Conservation (phyloP, 805 yeast species). For the Ogataea angusta region DNA sequence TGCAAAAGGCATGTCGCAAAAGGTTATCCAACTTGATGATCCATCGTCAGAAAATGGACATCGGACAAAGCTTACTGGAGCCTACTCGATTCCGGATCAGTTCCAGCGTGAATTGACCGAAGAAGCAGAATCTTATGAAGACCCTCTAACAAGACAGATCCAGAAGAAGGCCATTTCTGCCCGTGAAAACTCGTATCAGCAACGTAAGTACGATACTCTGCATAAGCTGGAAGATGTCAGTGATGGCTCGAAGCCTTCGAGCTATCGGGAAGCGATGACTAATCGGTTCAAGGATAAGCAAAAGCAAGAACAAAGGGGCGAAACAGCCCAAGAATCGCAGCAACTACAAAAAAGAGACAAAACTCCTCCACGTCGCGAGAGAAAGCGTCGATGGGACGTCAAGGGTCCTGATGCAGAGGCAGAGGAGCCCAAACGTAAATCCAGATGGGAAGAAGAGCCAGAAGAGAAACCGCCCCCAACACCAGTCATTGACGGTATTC, state of each 20-base stretch:
- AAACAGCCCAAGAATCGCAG: slow-evolving; percentile 23
- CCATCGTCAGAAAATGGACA: not conserved
- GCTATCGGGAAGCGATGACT: slow-evolving; percentile 43
- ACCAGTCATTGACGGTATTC: slow-evolving; percentile 34
- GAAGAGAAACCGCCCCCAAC: not conserved
- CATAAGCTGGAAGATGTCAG: slow-evolving; percentile 10
- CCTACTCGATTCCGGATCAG: slow-evolving; percentile 25
- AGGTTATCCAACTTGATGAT: slow-evolving; percentile 6
- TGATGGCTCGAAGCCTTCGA: slow-evolving; percentile 14
- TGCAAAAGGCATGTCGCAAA: slow-evolving; percentile 3
- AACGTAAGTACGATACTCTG: slow-evolving; percentile 28
- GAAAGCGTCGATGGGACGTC: slow-evolving; percentile 46
- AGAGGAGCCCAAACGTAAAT: slow-evolving; percentile 13
- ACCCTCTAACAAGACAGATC: slow-evolving; percentile 24
- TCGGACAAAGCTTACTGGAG: slow-evolving; percentile 13
- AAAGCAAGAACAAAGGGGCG: slow-evolving; percentile 36
- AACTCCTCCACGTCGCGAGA: slow-evolving; percentile 21
- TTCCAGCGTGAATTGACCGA: slow-evolving; percentile 20
- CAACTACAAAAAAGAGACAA: slow-evolving; percentile 13
- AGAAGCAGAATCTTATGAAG: slow-evolving; percentile 23
- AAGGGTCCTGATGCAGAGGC: slow-evolving; percentile 33
- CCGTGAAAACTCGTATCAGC: slow-evolving; percentile 48
- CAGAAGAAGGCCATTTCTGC: slow-evolving; percentile 29
- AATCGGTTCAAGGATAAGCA: slow-evolving; percentile 40
- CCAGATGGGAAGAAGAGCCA: slow-evolving; percentile 18